Evolutionary conservation across 176 grass and related monocot species (phyloP).

Genomic region (Cenchrus fungigraminus): DNA sequence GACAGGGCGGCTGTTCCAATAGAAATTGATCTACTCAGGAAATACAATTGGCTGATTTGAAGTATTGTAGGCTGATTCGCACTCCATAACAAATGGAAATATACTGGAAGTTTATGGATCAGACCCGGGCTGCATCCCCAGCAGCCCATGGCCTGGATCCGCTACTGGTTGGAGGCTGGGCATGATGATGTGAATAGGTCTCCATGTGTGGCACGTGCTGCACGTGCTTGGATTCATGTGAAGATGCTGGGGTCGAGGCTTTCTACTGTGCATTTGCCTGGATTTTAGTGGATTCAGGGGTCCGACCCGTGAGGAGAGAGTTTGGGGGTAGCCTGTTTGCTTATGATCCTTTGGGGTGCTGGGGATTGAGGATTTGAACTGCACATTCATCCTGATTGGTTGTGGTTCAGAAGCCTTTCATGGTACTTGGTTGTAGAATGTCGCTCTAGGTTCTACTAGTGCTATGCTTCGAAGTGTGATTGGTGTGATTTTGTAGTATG

Average conservation of each 20-base stretch:
- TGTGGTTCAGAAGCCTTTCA: neutral
- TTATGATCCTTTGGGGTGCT: neutral
- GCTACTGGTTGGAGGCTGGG: neutral
- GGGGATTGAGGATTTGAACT: neutral
- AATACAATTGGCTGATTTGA: too few species aligned
- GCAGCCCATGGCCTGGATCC: too few species aligned
- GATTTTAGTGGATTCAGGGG: neutral
- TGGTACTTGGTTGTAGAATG: constrained; percentile 10
- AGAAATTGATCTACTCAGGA: too few species aligned
- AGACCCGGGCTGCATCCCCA: too few species aligned
- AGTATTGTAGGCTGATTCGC: too few species aligned
- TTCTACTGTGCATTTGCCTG: neutral
- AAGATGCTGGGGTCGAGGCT: neutral
- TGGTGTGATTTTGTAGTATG: neutral
- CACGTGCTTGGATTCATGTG: neutral
- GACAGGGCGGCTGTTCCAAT: too few species aligned
- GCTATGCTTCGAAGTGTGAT: neutral
- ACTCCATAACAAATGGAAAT: too few species aligned
- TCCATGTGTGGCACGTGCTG: neutral
- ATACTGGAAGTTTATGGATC: too few species aligned
- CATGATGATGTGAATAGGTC: neutral
- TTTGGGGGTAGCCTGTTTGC: neutral
- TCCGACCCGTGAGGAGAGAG: neutral
- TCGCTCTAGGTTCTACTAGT: neutral
- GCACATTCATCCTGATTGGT: neutral